A percentile compares a stretch with the other conserved stretches of the same genome.
phyloP scores from a whole-genome alignment of 1,284 basidiomycete genomes.

The Ustanciosporium gigantosporum region DNA sequence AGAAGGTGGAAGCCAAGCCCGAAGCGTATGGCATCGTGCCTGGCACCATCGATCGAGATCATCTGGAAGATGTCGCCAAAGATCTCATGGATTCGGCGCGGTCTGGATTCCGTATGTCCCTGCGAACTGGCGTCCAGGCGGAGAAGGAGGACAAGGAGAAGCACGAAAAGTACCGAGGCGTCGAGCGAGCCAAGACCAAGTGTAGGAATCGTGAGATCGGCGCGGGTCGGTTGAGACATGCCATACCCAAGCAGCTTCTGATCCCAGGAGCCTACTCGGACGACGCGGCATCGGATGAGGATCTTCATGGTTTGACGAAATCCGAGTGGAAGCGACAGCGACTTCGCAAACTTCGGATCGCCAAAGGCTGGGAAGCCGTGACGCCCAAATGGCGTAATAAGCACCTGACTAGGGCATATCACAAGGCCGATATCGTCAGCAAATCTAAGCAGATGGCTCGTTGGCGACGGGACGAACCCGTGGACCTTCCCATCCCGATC shows the following conservation, averaged over 20 bases:
- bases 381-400: conserved; percentile 46
- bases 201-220: conserved; percentile 44
- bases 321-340: conserved; percentile 39
- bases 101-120: conserved; percentile 40
- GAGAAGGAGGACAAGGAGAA: conserved; percentile 48
- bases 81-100: conserved; percentile 46
- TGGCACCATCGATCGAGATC: conserved; percentile 36
- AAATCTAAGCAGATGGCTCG: conserved; percentile 46
- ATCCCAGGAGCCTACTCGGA: conserved; percentile 42
- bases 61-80: conserved; percentile 46
- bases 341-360: conserved; percentile 34
- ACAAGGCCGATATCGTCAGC: conserved; percentile 41
- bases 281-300: conserved; percentile 48
- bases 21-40: conserved; percentile 42
- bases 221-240: conserved; percentile 26
- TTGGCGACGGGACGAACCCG: conserved; percentile 39
- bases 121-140: conserved; percentile 35
- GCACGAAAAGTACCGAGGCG: conserved; percentile 41
- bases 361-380: conserved; percentile 43
- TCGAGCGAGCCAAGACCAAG: conserved; percentile 41
- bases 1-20: conserved; percentile 38
- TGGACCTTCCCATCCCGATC: conserved; percentile 44
- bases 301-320: conserved; percentile 41
- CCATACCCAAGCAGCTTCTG: conserved; percentile 42
- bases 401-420: conserved; percentile 39